A percentile compares a stretch with the other conserved stretches of the same genome.
Evolutionary conservation across 2,329 filamentous ascomycete genomes (phyloP).

Genomic region (Neodidymelliopsis sp.): DNA sequence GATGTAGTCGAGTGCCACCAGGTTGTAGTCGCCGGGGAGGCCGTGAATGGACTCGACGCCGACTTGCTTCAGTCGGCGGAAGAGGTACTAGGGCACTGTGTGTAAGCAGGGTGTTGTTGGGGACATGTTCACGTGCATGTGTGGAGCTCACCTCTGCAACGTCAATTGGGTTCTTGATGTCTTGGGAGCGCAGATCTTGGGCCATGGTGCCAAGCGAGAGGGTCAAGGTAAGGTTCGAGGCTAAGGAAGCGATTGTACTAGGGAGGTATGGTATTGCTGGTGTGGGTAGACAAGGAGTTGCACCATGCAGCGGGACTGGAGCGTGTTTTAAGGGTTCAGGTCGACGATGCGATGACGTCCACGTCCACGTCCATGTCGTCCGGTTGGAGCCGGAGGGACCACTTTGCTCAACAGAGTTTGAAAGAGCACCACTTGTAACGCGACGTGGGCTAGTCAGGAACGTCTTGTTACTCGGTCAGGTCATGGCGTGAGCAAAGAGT

Average conservation of each 20-base stretch:
- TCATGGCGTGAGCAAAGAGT: constrained; percentile 29
- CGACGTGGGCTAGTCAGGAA: constrained; percentile 20
- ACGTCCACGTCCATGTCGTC: constrained; percentile 16
- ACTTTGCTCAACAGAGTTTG: constrained; percentile 14
- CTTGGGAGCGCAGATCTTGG: constrained; percentile 51
- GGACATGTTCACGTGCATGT: constrained; percentile 1
- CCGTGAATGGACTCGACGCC: constrained; percentile 57
- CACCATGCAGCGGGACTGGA: too few species aligned
- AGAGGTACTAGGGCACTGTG: constrained; percentile 42
- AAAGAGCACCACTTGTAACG: constrained; percentile 20
- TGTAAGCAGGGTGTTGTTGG: constrained; percentile 1
- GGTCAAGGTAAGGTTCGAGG: neutral
- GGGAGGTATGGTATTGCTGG: neutral
- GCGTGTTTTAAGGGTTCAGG: constrained; percentile 8
- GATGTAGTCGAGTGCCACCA: constrained; percentile 64
- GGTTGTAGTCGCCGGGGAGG: constrained; percentile 55
- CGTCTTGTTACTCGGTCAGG: constrained; percentile 25
- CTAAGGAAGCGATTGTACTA: neutral
- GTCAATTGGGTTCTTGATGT: constrained; percentile 58
- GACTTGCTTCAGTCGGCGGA: constrained; percentile 53
- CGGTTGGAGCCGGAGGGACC: constrained; percentile 14
- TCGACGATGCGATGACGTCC: constrained; percentile 18
- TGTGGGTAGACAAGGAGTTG: too few species aligned
- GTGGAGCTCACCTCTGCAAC: constrained; percentile 61
- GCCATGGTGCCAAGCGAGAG: constrained; percentile 38